A percentile compares a stretch with the other conserved stretches of the same genome.
phyloP scores from a whole-genome alignment of 2,329 filamentous ascomycete species.

The Periglandula ipomoeae region DNA sequence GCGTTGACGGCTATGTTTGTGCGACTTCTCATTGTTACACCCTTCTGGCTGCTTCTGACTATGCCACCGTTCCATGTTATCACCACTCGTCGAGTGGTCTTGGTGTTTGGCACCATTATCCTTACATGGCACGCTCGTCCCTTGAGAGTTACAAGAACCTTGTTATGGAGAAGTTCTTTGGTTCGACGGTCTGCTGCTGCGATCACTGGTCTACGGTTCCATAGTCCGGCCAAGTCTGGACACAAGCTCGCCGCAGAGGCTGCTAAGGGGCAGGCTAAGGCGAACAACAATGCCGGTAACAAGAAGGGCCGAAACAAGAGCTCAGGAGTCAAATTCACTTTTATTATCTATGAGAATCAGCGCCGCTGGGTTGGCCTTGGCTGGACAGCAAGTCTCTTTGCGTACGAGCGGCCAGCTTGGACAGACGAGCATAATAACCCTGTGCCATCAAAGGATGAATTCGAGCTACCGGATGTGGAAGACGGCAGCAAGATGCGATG shows the following conservation, averaged over 20 bases:
- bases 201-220: conserved; percentile 73
- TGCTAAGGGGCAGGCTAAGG: conserved; percentile 13
- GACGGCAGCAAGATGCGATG: conserved; percentile 48
- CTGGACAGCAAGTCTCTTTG: conserved; percentile 86
- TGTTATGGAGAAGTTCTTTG: conserved; percentile 80
- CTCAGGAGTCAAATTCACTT: conserved; percentile 87
- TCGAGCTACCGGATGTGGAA: conserved; percentile 53
- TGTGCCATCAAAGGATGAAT: conserved; percentile 63
- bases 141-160: conserved; percentile 71
- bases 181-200: conserved; percentile 61
- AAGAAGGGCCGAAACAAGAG: conserved; percentile 35
- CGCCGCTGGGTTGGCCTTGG: conserved; percentile 89
- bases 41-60: conserved; percentile 77
- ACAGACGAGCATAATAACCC: conserved; percentile 90
- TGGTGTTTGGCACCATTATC: conserved; percentile 78
- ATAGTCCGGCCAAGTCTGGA: conserved; percentile 32
- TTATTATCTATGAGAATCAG: conserved; percentile 94
- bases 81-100: conserved; percentile 72
- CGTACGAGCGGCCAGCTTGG: conserved; percentile 85
- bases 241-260: conserved; percentile 16
- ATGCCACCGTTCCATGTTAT: conserved; percentile 77
- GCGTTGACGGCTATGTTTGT: conserved; percentile 85
- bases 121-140: conserved; percentile 90
- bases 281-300: conserved; percentile 17
- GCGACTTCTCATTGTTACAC: conserved; percentile 78